Base-by-base conservation (phyloP, 2,329 filamentous ascomycete species). In the Didymella exigua region DNA sequence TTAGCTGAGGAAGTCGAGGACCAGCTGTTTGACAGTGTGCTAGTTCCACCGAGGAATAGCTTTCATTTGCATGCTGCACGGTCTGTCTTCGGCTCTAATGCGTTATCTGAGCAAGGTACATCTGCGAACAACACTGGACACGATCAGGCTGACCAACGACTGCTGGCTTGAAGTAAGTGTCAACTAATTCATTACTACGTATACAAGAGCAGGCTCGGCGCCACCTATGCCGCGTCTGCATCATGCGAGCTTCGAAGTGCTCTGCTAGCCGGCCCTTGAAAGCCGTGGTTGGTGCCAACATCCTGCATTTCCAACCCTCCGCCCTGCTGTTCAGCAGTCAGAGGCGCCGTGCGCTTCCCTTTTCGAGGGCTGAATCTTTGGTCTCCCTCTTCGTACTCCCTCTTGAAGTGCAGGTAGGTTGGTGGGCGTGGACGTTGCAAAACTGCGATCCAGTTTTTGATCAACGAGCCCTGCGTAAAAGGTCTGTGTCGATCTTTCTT, bases 401-500 rank as follows among this genome's bases (percentile, higher is more conserved):
- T 79, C 78, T 96, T 97, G 81, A 98, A 96, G 58, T 85, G 84
- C 70, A 97, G 86, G 74, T 97, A 98, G 0, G 90, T 93, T 7
- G 93, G 93, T 18, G 91, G 87, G 18, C 93, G 84, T 11, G 95
- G 93, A 43, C 93, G 87, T 63, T 87, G 88, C 44, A 98, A 80
- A 11, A 97, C 92, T 7, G 87, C 84, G 31, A 90, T 75, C 84
- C 90, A 92, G 75, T 99, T 99, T 68, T 83, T 88, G 68, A 89
- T 75, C 42, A 89, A 79, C 62, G 80, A 89, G 30, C 87, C 88
- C 69, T 96, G 92, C 1, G 87, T 93, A 67, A 96, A 99, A 1
- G 95, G 91, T 37, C 93, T 83, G 75, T 96, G 96, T 11, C 95
- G 86, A 73, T 99, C 93, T 66, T 89, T 89, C 77, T 95, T 96